These are phyloP conservation scores for Flaveria bidentis DNA, from an alignment of 129 eudicot genomes.

Conservation along the genomic window DNA sequence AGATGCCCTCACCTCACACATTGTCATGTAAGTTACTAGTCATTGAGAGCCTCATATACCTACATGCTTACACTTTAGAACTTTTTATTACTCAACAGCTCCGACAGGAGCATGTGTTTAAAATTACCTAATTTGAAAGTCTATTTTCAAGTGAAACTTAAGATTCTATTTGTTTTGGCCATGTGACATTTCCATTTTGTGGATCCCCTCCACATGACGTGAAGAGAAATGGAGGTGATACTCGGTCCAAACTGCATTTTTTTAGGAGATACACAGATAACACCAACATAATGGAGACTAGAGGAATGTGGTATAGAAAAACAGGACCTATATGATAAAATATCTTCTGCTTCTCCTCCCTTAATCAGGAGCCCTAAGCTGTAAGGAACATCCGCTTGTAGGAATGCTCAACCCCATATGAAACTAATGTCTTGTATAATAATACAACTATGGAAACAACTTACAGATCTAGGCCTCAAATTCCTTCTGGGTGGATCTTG, in stretches of 20 bases:
- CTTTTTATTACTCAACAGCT: background rate
- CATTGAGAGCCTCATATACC: background rate
- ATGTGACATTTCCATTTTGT: constrained; percentile 2
- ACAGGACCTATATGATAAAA: background rate
- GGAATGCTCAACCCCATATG: constrained; percentile 7
- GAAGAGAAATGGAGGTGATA: background rate
- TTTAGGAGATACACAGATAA: background rate
- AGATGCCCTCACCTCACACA: constrained; percentile 7
- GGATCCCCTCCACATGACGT: background rate
- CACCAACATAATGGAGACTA: background rate
- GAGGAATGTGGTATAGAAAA: background rate
- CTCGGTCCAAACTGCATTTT: background rate
- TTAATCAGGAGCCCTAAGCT: background rate
- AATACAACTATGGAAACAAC: constrained; percentile 30
- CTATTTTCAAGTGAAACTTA: constrained; percentile 4
- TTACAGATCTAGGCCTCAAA: constrained; percentile 60
- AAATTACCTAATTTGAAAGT: background rate
- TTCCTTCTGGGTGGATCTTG: constrained; percentile 38
- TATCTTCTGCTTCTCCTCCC: background rate
- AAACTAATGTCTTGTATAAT: background rate
- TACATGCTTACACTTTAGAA: background rate
- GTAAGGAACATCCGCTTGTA: background rate
- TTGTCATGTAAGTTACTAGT: constrained; percentile 3
- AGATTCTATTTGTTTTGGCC: background rate
- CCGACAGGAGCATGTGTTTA: background rate